A percentile compares a stretch with the other conserved stretches of the same genome.
phyloP scores from a whole-genome alignment of 202 grass and related monocot species.

The Dendrocalamus latiflorus region DNA sequence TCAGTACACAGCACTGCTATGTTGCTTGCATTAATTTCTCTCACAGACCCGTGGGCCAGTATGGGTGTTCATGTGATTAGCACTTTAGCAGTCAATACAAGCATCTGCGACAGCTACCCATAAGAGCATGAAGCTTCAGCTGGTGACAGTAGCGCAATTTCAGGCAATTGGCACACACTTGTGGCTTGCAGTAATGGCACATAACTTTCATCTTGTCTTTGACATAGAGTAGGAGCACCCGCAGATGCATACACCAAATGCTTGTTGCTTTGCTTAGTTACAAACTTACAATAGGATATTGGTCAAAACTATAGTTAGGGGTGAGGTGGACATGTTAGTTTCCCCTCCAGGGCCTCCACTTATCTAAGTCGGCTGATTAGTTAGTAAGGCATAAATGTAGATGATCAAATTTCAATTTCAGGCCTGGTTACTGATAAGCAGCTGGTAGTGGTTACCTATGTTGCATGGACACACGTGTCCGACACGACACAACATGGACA shows the following conservation, averaged over 20 bases:
- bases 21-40: not conserved
- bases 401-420: not conserved
- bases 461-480: no score
- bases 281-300: not conserved
- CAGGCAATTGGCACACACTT: not conserved
- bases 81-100: not conserved
- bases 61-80: not conserved
- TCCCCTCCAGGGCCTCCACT: not conserved
- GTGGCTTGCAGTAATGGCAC: conserved; percentile 4
- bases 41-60: not conserved
- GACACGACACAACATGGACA: no score
- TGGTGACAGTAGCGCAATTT: not conserved
- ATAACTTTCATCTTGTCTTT: not conserved
- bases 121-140: not conserved
- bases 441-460: not conserved
- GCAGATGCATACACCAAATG: not conserved
- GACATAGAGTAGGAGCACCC: not conserved
- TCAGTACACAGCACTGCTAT: not conserved
- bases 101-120: no score
- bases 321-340: not conserved
- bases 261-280: not conserved
- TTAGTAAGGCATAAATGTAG: not conserved
- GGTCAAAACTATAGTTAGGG: not conserved
- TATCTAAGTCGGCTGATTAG: not conserved
- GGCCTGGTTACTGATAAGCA: not conserved